A percentile compares a stretch with the other conserved stretches of the same genome.
These are phyloP conservation scores for Porcisia hertigi DNA, from an alignment of 208 protist species.

Conservation along the genomic window DNA sequence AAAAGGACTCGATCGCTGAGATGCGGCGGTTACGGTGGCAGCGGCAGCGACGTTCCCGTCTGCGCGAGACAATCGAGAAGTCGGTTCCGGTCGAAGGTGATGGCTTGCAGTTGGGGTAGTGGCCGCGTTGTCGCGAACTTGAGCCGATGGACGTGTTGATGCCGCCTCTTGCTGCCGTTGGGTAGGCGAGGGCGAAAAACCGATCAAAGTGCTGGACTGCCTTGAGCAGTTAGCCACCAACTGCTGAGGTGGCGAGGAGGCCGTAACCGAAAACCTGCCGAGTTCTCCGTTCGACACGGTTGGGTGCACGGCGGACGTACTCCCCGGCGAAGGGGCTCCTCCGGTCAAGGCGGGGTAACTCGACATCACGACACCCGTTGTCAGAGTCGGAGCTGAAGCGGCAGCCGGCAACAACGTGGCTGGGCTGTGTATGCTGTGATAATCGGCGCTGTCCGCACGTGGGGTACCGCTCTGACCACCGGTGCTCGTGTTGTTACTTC, in stretches of 20 bases:
- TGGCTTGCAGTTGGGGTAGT: not conserved
- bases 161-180: not conserved
- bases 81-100: not conserved
- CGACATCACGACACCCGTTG: not conserved
- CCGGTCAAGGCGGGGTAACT: not conserved
- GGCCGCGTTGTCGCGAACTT: not conserved
- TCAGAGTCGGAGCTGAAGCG: not conserved
- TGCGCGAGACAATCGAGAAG: not conserved
- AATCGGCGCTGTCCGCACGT: slow-evolving; percentile 18
- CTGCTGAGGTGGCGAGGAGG: not conserved
- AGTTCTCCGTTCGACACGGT: not conserved
- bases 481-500: not conserved
- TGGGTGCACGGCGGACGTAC: not conserved
- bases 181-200: not conserved
- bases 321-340: not conserved
- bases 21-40: not conserved
- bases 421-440: slow-evolving; percentile 24
- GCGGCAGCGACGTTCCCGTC: not conserved
- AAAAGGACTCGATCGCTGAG: not conserved
- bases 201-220: not conserved
- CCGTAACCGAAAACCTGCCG: not conserved
- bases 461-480: slow-evolving; percentile 2
- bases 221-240: not conserved
- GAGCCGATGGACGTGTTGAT: not conserved
- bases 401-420: not conserved